phyloP scores from a whole-genome alignment of 306 rosid genomes.

The Citrullus colocynthis region DNA sequence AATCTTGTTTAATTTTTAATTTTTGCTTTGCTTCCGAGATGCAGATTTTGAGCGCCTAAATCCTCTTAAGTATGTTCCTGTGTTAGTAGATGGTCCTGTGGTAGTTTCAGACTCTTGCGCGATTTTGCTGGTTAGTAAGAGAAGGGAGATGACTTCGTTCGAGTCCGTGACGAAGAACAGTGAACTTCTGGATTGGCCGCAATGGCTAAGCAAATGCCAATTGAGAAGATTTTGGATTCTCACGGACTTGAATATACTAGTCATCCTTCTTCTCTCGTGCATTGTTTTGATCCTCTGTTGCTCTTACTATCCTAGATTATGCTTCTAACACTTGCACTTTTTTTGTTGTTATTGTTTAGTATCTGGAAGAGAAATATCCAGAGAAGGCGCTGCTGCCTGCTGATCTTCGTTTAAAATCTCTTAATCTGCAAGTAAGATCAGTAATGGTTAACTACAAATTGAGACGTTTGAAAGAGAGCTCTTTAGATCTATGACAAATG shows the following conservation, averaged over 20 bases:
- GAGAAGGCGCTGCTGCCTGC: slow-evolving; percentile 27
- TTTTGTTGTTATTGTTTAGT: slow-evolving; percentile 14
- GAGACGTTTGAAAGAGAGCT: neutral
- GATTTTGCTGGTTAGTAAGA: slow-evolving; percentile 29
- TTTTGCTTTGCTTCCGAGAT: neutral
- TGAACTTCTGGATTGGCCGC: neutral
- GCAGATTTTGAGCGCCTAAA: slow-evolving; percentile 36
- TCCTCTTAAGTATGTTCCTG: slow-evolving; percentile 36
- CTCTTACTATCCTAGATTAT: neutral
- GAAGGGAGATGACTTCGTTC: neutral
- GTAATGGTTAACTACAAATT: neutral
- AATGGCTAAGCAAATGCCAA: neutral
- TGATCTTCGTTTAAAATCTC: slow-evolving; percentile 31
- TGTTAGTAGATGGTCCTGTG: slow-evolving; percentile 30
- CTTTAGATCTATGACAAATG: neutral
- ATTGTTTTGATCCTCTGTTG: neutral
- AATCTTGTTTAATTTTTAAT: neutral
- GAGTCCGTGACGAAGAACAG: neutral
- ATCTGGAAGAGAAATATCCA: slow-evolving; percentile 37
- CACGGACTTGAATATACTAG: neutral
- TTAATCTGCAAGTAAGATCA: slow-evolving; percentile 32
- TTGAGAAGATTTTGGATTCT: neutral
- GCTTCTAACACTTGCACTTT: neutral
- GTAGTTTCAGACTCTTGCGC: slow-evolving; percentile 39
- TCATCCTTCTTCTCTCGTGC: neutral